phyloP scores from a whole-genome alignment of 192 early-diverging fungal species.

The Ramicandelaber brevisporus region DNA sequence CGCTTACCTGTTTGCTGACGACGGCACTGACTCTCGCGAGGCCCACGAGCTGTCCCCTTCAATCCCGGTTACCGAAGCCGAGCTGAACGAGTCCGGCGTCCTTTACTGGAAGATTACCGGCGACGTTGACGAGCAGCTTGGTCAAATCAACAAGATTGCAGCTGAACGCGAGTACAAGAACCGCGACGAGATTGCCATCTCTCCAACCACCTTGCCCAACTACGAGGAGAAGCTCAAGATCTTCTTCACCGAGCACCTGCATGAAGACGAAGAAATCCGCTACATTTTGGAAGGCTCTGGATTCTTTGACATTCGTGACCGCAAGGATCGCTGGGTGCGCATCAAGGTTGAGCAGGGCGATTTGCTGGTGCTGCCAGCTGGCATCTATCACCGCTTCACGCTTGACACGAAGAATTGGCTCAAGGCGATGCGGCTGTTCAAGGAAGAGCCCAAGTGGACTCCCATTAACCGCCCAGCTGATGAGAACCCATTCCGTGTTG shows the following conservation, averaged over 20 bases:
- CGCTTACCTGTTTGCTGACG: slow-evolving; percentile 52
- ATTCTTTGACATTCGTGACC: slow-evolving; percentile 69
- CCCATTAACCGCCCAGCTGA: slow-evolving; percentile 53
- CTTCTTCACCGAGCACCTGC: slow-evolving; percentile 84
- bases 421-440: slow-evolving; percentile 62
- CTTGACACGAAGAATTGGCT: slow-evolving; percentile 68
- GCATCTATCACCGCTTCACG: slow-evolving; percentile 92
- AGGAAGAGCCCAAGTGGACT: slow-evolving; percentile 62
- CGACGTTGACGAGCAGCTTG: slow-evolving; percentile 17
- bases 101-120: slow-evolving; percentile 36
- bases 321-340: slow-evolving; percentile 54
- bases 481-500: slow-evolving; percentile 20
- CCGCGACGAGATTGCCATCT: slow-evolving; percentile 70
- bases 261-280: slow-evolving; percentile 95
- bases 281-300: slow-evolving; percentile 72
- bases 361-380: slow-evolving; percentile 75
- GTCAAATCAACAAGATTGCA: slow-evolving; percentile 40
- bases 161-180: slow-evolving; percentile 69
- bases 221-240: slow-evolving; percentile 85
- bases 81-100: slow-evolving; percentile 47
- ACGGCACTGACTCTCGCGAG: slow-evolving; percentile 40
- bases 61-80: slow-evolving; percentile 27
- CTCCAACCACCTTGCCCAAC: slow-evolving; percentile 46
- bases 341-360: slow-evolving; percentile 47
- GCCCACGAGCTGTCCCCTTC: slow-evolving; percentile 49